Conservation (phyloP, 2,329 filamentous ascomycete genomes). For the Harringtonia aguacate region DNA sequence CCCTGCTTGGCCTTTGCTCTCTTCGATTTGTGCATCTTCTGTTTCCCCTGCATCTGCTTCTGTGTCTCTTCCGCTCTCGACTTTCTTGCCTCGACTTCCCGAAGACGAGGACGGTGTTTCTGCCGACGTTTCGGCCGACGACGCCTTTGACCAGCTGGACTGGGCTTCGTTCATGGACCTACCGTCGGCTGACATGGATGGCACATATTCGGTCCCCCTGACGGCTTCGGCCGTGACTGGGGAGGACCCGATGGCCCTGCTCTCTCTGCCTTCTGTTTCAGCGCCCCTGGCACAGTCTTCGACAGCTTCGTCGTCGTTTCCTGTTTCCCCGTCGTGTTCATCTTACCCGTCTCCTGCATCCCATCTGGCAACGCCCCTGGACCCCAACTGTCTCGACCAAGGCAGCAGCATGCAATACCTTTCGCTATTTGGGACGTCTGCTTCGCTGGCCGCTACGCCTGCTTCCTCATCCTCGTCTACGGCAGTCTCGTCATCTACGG, state of each 20-base stretch:
- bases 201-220: neutral
- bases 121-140: neutral
- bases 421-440: neutral
- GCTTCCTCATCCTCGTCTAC: neutral
- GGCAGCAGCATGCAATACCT: too few species aligned
- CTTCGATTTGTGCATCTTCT: neutral
- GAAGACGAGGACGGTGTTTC: neutral
- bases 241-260: neutral
- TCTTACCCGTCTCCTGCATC: too few species aligned
- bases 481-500: neutral
- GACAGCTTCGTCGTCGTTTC: too few species aligned
- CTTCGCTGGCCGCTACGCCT: neutral
- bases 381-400: neutral
- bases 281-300: neutral
- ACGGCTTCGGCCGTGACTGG: neutral
- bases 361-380: neutral
- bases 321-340: too few species aligned
- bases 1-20: neutral
- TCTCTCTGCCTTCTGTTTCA: neutral
- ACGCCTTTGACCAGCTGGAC: constrained; percentile 1
- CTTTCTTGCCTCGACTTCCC: neutral
- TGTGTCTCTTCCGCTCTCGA: neutral
- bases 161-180: constrained; percentile 6
- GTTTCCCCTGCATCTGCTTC: neutral
- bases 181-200: neutral